phyloP scores from a whole-genome alignment of 164 flowering plant genomes.

The Stephania yunnanensis region DNA sequence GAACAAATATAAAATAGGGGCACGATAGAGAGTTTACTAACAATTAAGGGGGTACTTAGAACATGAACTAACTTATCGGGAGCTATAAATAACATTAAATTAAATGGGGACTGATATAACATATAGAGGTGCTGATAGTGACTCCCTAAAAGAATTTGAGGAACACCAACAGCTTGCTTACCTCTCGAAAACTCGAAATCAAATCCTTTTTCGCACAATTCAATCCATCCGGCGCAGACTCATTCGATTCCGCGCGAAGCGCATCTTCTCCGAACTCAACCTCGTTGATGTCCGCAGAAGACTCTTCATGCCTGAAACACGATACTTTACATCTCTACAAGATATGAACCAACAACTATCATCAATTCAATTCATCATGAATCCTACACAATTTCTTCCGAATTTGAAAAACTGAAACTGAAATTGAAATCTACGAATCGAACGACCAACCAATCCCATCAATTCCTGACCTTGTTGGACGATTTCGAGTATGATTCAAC shows the following conservation, averaged over 20 bases:
- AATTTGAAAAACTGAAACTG: background rate
- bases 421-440: background rate
- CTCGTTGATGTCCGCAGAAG: conserved; percentile 27
- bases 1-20: too few relatives aligned
- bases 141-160: too few relatives aligned
- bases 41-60: too few relatives aligned
- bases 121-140: too few relatives aligned
- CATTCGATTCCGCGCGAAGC: conserved; percentile 33
- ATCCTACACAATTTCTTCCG: background rate
- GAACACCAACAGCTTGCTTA: conserved; percentile 18
- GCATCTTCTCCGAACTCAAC: conserved; percentile 31
- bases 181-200: conserved; percentile 38
- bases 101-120: too few relatives aligned
- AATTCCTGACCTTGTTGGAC: conserved; percentile 14
- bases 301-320: conserved; percentile 61
- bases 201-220: conserved; percentile 28
- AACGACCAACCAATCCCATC: background rate
- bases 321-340: conserved; percentile 57
- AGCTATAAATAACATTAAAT: too few relatives aligned
- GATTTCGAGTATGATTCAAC: conserved; percentile 12
- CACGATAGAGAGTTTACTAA: too few relatives aligned
- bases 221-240: conserved; percentile 31
- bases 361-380: background rate
- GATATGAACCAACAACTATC: background rate
- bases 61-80: too few relatives aligned